Evolutionary conservation across 441 rosid genomes (phyloP).

Genomic region (Corymbia citriodora): DNA sequence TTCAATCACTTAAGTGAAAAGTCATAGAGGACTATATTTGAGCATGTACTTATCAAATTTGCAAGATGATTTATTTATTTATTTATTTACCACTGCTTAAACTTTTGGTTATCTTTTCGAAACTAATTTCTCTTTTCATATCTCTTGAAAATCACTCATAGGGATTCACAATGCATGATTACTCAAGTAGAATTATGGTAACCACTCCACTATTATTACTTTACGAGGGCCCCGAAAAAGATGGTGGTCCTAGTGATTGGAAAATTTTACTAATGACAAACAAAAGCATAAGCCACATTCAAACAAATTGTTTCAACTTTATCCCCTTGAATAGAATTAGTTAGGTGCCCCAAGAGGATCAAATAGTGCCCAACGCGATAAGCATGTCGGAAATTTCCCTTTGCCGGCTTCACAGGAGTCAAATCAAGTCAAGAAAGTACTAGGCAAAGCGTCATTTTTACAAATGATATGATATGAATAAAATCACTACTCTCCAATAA

Average conservation of each 20-base stretch:
- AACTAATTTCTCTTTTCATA: not conserved
- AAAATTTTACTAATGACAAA: not conserved
- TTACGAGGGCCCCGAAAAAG: not conserved
- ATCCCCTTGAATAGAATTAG: not conserved
- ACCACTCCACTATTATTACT: not conserved
- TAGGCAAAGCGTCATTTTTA: accelerated
- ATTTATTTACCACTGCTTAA: not conserved
- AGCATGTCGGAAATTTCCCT: not conserved
- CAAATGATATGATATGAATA: accelerated
- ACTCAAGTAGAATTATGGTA: not conserved
- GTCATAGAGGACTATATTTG: not conserved
- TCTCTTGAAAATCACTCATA: not conserved
- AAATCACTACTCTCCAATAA: accelerated
- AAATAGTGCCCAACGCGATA: accelerated
- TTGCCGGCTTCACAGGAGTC: not conserved
- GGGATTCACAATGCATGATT: not conserved
- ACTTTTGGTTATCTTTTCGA: not conserved
- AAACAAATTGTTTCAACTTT: not conserved
- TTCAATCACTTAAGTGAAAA: too few relatives aligned
- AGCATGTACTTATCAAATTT: not conserved
- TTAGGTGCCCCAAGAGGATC: not conserved
- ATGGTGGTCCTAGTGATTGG: not conserved
- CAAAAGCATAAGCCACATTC: not conserved
- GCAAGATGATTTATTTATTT: not conserved
- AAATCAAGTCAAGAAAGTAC: not conserved